phyloP scores from a whole-genome alignment of 1,284 basidiomycete genomes.

The Sporisorium sorghi region DNA sequence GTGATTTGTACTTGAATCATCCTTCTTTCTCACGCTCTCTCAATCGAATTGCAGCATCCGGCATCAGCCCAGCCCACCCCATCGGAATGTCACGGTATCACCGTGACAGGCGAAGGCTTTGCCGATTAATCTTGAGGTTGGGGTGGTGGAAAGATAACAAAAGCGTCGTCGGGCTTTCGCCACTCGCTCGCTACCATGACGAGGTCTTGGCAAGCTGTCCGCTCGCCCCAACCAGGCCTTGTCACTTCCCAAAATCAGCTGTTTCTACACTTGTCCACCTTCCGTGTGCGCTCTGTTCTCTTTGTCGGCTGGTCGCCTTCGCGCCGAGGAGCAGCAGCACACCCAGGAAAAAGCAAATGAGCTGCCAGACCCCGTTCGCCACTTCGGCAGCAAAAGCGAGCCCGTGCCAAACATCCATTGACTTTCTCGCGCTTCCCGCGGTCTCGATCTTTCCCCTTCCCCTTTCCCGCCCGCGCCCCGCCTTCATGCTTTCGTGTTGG shows the following conservation, averaged over 20 bases:
- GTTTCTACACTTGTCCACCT: not conserved
- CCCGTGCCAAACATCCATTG: not conserved
- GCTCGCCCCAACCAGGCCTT: too few species aligned
- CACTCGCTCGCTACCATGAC: not conserved
- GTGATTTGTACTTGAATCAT: too few species aligned
- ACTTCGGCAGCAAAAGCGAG: not conserved
- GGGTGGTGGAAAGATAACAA: too few species aligned
- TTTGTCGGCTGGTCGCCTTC: not conserved
- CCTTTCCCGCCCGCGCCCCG: not conserved
- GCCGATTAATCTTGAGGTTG: too few species aligned
- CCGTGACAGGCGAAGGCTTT: too few species aligned
- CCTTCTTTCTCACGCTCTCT: conserved; percentile 4
- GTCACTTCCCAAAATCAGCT: conserved; percentile 9
- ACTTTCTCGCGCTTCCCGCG: not conserved
- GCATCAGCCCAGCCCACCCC: too few species aligned
- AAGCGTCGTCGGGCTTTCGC: conserved; percentile 9
- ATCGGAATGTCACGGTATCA: too few species aligned
- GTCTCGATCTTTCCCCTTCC: not conserved
- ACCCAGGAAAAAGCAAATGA: not conserved
- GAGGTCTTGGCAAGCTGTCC: conserved; percentile 4
- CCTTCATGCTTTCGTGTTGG: too few species aligned
- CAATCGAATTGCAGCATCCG: not conserved
- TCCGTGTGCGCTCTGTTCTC: not conserved
- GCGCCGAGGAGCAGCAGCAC: not conserved
- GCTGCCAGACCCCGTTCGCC: not conserved